A percentile compares a stretch with the other conserved stretches of the same genome.
Conservation (phyloP, 73 alveolate genomes). For the Blepharisma stoltei region DNA sequence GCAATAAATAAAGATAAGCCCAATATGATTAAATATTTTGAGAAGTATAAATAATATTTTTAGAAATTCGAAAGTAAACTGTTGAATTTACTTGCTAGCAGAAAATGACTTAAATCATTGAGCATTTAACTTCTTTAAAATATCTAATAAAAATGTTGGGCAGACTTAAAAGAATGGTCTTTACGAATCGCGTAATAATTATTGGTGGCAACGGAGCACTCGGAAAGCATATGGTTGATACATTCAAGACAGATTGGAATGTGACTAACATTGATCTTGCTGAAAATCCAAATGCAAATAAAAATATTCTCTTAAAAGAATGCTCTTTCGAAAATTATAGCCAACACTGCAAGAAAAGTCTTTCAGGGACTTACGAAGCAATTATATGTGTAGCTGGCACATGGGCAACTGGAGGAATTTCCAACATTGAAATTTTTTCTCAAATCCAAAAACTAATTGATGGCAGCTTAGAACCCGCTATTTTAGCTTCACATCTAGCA, state of each 20-base stretch:
- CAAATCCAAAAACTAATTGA: background rate
- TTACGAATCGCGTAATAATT: background rate
- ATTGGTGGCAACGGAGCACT: slow-evolving; percentile 14
- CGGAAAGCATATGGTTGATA: background rate
- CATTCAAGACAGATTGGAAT: slow-evolving; percentile 7
- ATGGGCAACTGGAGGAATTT: background rate
- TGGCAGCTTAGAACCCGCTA: background rate
- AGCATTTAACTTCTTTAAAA: too few relatives aligned
- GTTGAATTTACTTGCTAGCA: too few relatives aligned
- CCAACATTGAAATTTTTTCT: background rate
- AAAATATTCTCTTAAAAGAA: slow-evolving; percentile 6
- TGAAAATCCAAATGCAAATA: background rate
- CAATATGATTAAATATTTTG: too few relatives aligned
- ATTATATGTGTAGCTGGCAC: slow-evolving; percentile 14
- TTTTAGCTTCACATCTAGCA: slow-evolving; percentile 13
- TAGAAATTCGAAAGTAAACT: too few relatives aligned
- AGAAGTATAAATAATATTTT: too few relatives aligned
- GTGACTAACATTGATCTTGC: background rate
- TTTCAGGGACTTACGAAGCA: background rate
- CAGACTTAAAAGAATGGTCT: too few relatives aligned
- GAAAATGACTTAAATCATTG: too few relatives aligned
- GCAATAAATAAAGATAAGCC: too few relatives aligned
- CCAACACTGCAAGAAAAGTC: too few relatives aligned
- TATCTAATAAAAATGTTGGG: too few relatives aligned
- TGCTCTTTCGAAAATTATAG: background rate